These are phyloP conservation scores for Coniella lustricola DNA, from an alignment of 2,329 filamentous ascomycete genomes.

Conservation along the genomic window DNA sequence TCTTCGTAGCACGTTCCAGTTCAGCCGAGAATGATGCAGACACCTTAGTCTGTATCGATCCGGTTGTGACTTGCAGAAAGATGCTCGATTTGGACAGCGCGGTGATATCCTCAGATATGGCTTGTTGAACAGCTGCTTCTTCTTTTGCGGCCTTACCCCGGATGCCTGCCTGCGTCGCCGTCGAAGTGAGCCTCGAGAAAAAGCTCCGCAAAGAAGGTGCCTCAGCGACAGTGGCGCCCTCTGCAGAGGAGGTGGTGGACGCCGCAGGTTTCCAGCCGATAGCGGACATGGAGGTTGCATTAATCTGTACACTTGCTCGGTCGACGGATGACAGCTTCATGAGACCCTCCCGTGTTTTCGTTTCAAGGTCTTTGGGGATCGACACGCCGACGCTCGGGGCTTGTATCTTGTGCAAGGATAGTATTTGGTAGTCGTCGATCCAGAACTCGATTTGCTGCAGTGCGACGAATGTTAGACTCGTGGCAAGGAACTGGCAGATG, in stretches of 20 bases:
- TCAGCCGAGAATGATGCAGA: constrained; percentile 68
- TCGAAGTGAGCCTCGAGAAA: constrained; percentile 68
- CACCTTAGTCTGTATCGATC: constrained; percentile 71
- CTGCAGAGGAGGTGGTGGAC: constrained; percentile 31
- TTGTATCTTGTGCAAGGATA: constrained; percentile 75
- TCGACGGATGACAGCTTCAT: constrained; percentile 82
- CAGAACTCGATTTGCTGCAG: constrained; percentile 82
- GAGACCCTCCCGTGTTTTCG: constrained; percentile 74
- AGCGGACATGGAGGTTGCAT: constrained; percentile 81
- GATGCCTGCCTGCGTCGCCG: constrained; percentile 40
- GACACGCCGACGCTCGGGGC: constrained; percentile 67
- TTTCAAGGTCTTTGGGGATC: constrained; percentile 73
- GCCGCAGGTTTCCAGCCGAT: constrained; percentile 71
- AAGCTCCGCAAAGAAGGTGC: constrained; percentile 66
- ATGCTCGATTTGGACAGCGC: constrained; percentile 68
- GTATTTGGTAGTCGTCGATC: constrained; percentile 78
- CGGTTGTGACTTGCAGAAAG: constrained; percentile 82
- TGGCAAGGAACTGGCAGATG: constrained; percentile 85
- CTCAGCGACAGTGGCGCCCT: constrained; percentile 42
- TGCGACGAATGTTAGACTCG: constrained; percentile 91
- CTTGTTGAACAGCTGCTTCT: constrained; percentile 55
- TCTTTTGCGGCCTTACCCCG: constrained; percentile 53
- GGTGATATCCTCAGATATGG: constrained; percentile 64
- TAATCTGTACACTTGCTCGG: constrained; percentile 83
- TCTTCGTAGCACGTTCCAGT: constrained; percentile 92